Conservation (phyloP, 495 filamentous ascomycete genomes). For the Annulohypoxylon nitens region DNA sequence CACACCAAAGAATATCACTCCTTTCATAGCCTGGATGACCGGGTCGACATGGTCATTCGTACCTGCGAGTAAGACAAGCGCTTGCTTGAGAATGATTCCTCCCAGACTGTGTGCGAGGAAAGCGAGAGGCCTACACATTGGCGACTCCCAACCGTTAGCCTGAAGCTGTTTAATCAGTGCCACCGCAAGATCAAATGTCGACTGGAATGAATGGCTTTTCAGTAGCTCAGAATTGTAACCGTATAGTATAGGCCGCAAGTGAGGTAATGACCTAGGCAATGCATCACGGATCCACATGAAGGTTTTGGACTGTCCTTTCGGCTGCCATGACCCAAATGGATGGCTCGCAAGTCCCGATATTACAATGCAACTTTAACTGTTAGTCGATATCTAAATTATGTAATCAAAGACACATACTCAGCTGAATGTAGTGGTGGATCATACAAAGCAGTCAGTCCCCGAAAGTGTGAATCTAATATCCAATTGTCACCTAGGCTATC, state of each 20-base stretch:
- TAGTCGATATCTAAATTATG: background rate
- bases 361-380: conserved; percentile 3
- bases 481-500: conserved; percentile 10
- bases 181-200: background rate
- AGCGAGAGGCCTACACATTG: conserved; percentile 4
- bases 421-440: conserved; percentile 25
- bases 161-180: background rate
- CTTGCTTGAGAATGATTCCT: conserved; percentile 6
- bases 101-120: conserved; percentile 12
- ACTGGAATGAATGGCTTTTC: conserved; percentile 11
- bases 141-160: conserved; percentile 10
- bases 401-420: conserved; percentile 18
- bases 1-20: conserved; percentile 2
- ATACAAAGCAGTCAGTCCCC: conserved; percentile 28
- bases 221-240: conserved; percentile 6
- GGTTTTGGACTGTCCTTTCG: background rate
- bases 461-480: conserved; percentile 30
- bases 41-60: background rate
- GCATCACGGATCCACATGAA: conserved; percentile 54
- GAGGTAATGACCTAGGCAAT: conserved; percentile 36
- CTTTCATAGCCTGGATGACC: background rate
- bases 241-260: conserved; percentile 11
- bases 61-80: conserved; percentile 1
- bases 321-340: conserved; percentile 15
- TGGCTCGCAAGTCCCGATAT: conserved; percentile 19